These are phyloP conservation scores for Ophiostoma novo-ulmi DNA, from an alignment of 2,329 filamentous ascomycete species.

Conservation along the genomic window DNA sequence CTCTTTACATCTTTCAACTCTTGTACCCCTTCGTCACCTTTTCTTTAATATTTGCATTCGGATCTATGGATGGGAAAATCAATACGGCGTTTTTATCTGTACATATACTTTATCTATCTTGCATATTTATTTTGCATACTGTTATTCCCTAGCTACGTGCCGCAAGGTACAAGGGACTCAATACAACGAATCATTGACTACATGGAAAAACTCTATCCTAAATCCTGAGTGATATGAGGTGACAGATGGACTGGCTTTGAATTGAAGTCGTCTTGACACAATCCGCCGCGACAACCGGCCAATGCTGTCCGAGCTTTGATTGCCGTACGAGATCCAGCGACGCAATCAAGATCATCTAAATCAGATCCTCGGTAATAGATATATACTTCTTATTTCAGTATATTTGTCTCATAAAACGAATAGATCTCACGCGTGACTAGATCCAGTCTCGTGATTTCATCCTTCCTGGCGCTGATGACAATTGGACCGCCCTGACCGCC, in stretches of 20 bases:
- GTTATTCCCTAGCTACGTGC: neutral
- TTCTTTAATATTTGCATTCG: conserved; percentile 14
- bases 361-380: neutral
- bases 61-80: conserved; percentile 14
- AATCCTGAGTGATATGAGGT: too few species aligned
- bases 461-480: neutral
- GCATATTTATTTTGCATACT: neutral
- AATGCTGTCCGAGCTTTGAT: neutral
- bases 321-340: neutral
- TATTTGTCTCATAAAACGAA: too few species aligned
- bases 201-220: too few species aligned
- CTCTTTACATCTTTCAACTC: neutral
- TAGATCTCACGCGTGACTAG: too few species aligned
- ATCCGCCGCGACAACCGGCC: neutral
- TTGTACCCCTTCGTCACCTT: neutral
- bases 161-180: neutral
- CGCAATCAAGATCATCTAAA: neutral
- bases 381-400: too few species aligned
- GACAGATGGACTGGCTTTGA: too few species aligned
- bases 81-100: conserved; percentile 7
- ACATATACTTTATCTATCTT: neutral
- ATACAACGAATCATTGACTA: neutral
- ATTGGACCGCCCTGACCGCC: neutral
- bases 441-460: neutral
- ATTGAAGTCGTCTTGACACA: too few species aligned